Conservation (phyloP, 306 rosid genomes). For the Lablab purpureus region DNA sequence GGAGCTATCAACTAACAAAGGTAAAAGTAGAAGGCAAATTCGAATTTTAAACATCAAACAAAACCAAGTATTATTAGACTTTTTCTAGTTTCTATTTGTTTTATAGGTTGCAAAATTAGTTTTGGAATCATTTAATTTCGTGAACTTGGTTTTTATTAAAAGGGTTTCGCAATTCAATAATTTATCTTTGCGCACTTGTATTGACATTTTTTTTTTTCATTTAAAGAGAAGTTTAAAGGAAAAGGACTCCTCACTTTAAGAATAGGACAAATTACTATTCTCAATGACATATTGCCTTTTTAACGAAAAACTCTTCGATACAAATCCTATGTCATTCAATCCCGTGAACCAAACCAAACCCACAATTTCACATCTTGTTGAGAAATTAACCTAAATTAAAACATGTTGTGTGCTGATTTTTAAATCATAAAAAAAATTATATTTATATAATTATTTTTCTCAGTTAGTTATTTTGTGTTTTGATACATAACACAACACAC, state of each 20-base stretch:
- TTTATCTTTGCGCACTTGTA: not conserved
- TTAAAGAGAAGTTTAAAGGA: not conserved
- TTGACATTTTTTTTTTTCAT: not conserved
- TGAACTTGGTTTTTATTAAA: not conserved
- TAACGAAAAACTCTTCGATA: not conserved
- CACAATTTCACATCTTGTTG: too few relatives aligned
- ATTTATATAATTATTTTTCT: too few relatives aligned
- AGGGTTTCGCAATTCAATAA: not conserved
- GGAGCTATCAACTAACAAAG: conserved; percentile 1
- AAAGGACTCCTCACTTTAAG: not conserved
- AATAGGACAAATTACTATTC: not conserved
- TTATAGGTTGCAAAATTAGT: not conserved
- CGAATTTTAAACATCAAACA: not conserved
- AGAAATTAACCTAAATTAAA: not conserved
- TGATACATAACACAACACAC: too few relatives aligned
- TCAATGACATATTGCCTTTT: not conserved
- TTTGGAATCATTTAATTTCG: not conserved
- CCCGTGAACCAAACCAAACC: not conserved
- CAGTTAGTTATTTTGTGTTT: too few relatives aligned
- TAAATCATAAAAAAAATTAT: not conserved
- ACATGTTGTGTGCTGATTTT: not conserved
- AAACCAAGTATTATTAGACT: not conserved
- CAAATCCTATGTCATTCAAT: not conserved
- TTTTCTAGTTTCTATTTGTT: not conserved
- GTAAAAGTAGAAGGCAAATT: not conserved